phyloP scores from a whole-genome alignment of 768 basidiomycete species.

The Pleurotus sapidus region DNA sequence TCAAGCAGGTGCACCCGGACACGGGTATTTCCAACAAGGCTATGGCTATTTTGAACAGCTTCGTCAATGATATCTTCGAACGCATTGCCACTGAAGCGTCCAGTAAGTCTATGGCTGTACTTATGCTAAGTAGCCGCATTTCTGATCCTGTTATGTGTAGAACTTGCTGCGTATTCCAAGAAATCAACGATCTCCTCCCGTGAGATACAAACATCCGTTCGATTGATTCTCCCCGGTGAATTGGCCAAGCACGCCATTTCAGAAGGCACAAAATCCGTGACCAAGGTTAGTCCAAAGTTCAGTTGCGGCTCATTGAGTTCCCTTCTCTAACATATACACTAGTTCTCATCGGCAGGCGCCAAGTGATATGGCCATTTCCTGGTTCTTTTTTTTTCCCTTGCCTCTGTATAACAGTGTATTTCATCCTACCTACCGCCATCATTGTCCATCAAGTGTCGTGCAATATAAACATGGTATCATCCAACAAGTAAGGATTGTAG shows the following conservation, averaged over 20 bases:
- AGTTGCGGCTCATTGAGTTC: not conserved
- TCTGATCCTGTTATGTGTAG: conserved; percentile 23
- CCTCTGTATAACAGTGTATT: conserved; percentile 33
- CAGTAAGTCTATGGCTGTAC: conserved; percentile 34
- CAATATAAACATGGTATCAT: not conserved
- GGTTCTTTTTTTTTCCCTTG: conserved; percentile 14
- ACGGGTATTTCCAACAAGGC: conserved; percentile 99
- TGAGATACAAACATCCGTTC: conserved; percentile 84
- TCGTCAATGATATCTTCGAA: conserved; percentile 94
- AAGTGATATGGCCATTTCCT: conserved; percentile 39
- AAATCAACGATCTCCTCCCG: conserved; percentile 91
- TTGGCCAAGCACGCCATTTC: conserved; percentile 88
- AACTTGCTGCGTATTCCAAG: conserved; percentile 85
- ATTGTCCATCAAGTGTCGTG: not conserved
- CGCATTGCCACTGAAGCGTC: conserved; percentile 72
- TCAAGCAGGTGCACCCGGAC: conserved; percentile 97
- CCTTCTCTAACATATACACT: conserved; percentile 9
- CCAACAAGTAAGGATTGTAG: not conserved
- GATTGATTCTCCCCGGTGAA: conserved; percentile 73
- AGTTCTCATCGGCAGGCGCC: conserved; percentile 73
- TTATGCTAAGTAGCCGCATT: not conserved
- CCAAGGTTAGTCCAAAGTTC: conserved; percentile 56
- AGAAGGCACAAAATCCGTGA: conserved; percentile 92
- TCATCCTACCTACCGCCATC: not conserved
- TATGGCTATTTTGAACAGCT: conserved; percentile 95